These are phyloP conservation scores for Melastoma candidum DNA, from an alignment of 441 rosid genomes.

Conservation along the genomic window DNA sequence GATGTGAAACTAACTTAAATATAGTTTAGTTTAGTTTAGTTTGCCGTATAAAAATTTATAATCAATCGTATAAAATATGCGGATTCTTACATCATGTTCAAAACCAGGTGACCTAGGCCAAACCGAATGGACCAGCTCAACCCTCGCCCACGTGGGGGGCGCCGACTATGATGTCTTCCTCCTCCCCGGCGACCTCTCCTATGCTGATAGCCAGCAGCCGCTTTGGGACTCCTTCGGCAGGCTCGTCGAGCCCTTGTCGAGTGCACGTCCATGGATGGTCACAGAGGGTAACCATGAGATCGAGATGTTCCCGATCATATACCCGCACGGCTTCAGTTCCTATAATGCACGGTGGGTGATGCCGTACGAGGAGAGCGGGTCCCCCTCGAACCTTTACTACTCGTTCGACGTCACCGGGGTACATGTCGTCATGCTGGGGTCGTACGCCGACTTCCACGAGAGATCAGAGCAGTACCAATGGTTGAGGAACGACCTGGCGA, in stretches of 20 bases:
- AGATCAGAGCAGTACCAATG: constrained; percentile 48
- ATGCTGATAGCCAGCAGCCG: constrained; percentile 47
- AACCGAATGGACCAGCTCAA: constrained; percentile 53
- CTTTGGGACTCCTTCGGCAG: constrained; percentile 71
- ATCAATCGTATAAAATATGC: background rate
- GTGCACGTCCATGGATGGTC: constrained; percentile 65
- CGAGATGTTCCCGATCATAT: constrained; percentile 39
- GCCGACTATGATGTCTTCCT: constrained; percentile 40
- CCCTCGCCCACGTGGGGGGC: constrained; percentile 26
- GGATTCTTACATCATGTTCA: background rate
- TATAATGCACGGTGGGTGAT: constrained; percentile 53
- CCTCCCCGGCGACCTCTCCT: constrained; percentile 51
- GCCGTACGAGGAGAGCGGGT: constrained; percentile 48
- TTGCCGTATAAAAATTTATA: no score
- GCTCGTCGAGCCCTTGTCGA: constrained; percentile 40
- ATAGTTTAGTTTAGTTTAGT: no score
- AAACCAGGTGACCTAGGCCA: constrained; percentile 57
- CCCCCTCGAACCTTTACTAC: constrained; percentile 49
- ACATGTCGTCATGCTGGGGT: constrained; percentile 45
- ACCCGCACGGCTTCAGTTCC: constrained; percentile 43
- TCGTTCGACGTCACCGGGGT: constrained; percentile 37
- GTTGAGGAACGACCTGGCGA: constrained; percentile 34
- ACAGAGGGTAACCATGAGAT: constrained; percentile 58
- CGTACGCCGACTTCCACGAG: constrained; percentile 34
- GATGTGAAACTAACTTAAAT: no score